These are phyloP conservation scores for Penicillium egyptiacum DNA, from an alignment of 495 filamentous ascomycete species.

Conservation along the genomic window DNA sequence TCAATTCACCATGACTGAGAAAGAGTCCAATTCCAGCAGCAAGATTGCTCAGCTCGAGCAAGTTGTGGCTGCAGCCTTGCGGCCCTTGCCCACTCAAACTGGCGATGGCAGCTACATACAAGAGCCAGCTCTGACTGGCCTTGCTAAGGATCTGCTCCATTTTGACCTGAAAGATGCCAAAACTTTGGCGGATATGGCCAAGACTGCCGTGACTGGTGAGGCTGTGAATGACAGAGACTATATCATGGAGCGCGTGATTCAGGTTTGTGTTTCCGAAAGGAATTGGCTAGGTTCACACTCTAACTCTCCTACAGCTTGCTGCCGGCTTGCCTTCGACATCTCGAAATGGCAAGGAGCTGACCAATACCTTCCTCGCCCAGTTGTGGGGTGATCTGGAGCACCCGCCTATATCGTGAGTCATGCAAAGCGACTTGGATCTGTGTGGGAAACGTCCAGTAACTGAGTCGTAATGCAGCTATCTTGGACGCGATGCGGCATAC, in stretches of 20 bases:
- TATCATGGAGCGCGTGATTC: slow-evolving; percentile 56
- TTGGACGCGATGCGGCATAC: slow-evolving; percentile 56
- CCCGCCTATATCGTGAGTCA: slow-evolving; percentile 60
- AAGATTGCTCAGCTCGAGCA: slow-evolving; percentile 53
- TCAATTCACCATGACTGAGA: slow-evolving; percentile 28
- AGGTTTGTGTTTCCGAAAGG: slow-evolving; percentile 26
- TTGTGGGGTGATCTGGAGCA: slow-evolving; percentile 71
- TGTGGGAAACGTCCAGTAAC: slow-evolving; percentile 15
- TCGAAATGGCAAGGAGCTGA: slow-evolving; percentile 51
- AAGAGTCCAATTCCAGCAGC: slow-evolving; percentile 19
- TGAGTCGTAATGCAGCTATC: slow-evolving; percentile 41
- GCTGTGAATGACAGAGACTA: slow-evolving; percentile 81
- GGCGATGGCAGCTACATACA: slow-evolving; percentile 59
- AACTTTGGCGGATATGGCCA: slow-evolving; percentile 48
- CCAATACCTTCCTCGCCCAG: slow-evolving; percentile 58
- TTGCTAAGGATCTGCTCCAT: slow-evolving; percentile 41
- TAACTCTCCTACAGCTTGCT: slow-evolving; percentile 32
- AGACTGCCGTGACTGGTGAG: slow-evolving; percentile 73
- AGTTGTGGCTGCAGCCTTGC: slow-evolving; percentile 55
- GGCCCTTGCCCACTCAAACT: slow-evolving; percentile 62
- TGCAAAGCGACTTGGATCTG: slow-evolving; percentile 1
- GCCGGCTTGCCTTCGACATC: slow-evolving; percentile 55
- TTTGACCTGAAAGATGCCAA: slow-evolving; percentile 43
- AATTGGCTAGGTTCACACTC: neutral
- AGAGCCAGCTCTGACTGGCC: slow-evolving; percentile 31